Base-by-base conservation (phyloP, 1,284 basidiomycete genomes). In the Butyriboletus appendiculatus region DNA sequence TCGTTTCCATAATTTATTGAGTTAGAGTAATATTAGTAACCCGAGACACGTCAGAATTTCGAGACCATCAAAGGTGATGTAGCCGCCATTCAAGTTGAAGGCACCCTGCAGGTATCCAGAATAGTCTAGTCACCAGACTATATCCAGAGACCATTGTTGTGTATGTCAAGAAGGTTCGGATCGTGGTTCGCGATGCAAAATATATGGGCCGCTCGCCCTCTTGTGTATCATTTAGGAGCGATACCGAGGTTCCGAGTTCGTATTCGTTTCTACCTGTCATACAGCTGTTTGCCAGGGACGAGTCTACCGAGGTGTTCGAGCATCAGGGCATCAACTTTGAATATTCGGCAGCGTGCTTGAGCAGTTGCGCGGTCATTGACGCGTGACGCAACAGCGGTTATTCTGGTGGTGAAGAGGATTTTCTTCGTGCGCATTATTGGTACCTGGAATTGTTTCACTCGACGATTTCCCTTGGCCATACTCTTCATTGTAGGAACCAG, bases 201-300 rank as follows among this genome's bases (percentile, higher is more conserved):
- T n/a, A n/a, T n/a, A n/a, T 3, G 43, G 52, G 2, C 40, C 18
- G 15, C 43, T 60, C 26, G 46, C 40, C 8, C 44, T 46, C 10
- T 33, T 46, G 44, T n/a, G 39, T 4, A 42, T 39, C 39, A 45
- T 53, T 30, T 48, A 41, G 34, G 48, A 50, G 12, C 43, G 47
- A 12, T 45, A 55, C 24, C 24, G 33, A 1, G 28, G 16, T 2
- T 50, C 58, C 7, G 47, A 57, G 30, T 45, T 48, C 4, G 45
- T 34, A 1, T 55, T 52, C 39, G 2, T 41, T 11, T 30, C 32
- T 5, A n/a, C 50, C 7, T 51, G 38, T 22, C 53, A 56, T 8
- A 50, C 45, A 5, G 53, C 35, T 10, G 41, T 22, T 5, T 8
- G 38, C n/a, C n/a, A n/a, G 38, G 38, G 4, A 39, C 14, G n/a